These are phyloP conservation scores for Penicillium griseofulvum DNA, from an alignment of 2,329 filamentous ascomycete species.

Conservation along the genomic window DNA sequence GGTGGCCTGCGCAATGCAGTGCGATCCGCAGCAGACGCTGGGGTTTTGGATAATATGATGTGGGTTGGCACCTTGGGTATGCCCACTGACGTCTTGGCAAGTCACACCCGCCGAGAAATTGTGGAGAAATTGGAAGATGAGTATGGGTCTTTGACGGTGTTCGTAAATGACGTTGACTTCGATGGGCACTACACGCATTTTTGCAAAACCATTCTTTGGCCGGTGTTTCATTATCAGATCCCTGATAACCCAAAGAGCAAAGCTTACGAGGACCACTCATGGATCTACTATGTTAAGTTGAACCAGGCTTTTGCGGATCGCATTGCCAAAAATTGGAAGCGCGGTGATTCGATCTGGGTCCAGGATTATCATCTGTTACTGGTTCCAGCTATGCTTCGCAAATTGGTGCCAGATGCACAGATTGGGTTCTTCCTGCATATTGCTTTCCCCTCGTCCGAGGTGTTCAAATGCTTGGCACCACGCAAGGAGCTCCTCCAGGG, in stretches of 20 bases:
- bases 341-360: slow-evolving; percentile 88
- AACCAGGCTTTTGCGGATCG: slow-evolving; percentile 92
- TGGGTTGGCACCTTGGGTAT: slow-evolving; percentile 93
- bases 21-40: slow-evolving; percentile 69
- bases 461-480: slow-evolving; percentile 86
- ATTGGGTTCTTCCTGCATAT: slow-evolving; percentile 96
- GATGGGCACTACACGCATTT: slow-evolving; percentile 94
- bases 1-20: slow-evolving; percentile 88
- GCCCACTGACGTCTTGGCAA: slow-evolving; percentile 80
- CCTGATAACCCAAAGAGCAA: slow-evolving; percentile 98
- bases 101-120: slow-evolving; percentile 76
- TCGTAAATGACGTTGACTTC: slow-evolving; percentile 85
- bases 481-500: slow-evolving; percentile 85
- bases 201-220: slow-evolving; percentile 97
- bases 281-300: slow-evolving; percentile 88
- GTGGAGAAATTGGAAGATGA: slow-evolving; percentile 77
- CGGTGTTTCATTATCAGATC: slow-evolving; percentile 96
- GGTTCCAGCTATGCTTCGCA: slow-evolving; percentile 83
- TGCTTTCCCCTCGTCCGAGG: slow-evolving; percentile 92
- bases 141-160: slow-evolving; percentile 79
- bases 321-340: slow-evolving; percentile 89
- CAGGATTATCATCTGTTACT: slow-evolving; percentile 93
- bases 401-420: slow-evolving; percentile 82
- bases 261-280: slow-evolving; percentile 94
- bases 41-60: slow-evolving; percentile 69